These are phyloP conservation scores for Macrophomina pseudophaseolina DNA, from an alignment of 2,329 filamentous ascomycete genomes.

Conservation along the genomic window DNA sequence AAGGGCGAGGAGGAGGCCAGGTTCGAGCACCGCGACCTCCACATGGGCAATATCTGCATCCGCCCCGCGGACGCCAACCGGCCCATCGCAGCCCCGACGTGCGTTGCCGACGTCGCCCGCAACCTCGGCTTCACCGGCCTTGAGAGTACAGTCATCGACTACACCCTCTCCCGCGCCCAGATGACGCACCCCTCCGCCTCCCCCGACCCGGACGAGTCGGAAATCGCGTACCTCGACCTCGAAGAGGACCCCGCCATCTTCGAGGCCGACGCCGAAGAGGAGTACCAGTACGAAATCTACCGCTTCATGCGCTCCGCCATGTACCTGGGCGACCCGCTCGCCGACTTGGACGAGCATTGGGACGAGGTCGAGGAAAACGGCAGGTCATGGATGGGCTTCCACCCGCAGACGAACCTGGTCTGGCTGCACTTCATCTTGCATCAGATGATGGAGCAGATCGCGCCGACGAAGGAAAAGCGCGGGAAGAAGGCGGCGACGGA, in stretches of 20 bases:
- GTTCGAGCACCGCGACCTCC: slow-evolving; percentile 71
- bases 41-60: slow-evolving; percentile 71
- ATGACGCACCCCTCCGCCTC: slow-evolving; percentile 38
- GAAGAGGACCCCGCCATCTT: slow-evolving; percentile 52
- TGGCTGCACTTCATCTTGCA: slow-evolving; percentile 68
- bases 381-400: slow-evolving; percentile 58
- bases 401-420: slow-evolving; percentile 66
- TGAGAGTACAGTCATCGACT: slow-evolving; percentile 70
- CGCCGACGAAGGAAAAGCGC: slow-evolving; percentile 17
- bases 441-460: slow-evolving; percentile 55
- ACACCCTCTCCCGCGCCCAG: slow-evolving; percentile 68
- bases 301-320: slow-evolving; percentile 56
- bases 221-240: slow-evolving; percentile 54
- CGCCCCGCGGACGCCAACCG: slow-evolving; percentile 32
- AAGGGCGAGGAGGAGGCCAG: slow-evolving; percentile 64
- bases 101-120: slow-evolving; percentile 36
- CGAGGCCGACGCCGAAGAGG: slow-evolving; percentile 51
- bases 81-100: slow-evolving; percentile 36
- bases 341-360: slow-evolving; percentile 36
- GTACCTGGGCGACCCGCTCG: slow-evolving; percentile 51
- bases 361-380: slow-evolving; percentile 30
- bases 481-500: slow-evolving; percentile 34
- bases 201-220: slow-evolving; percentile 26
- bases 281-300: slow-evolving; percentile 64
- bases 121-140: slow-evolving; percentile 60